Evolutionary conservation across 2,329 filamentous ascomycete species (phyloP), one percentile per base, ranked within the genome.

Genomic region (Aspergillus japonicus): DNA sequence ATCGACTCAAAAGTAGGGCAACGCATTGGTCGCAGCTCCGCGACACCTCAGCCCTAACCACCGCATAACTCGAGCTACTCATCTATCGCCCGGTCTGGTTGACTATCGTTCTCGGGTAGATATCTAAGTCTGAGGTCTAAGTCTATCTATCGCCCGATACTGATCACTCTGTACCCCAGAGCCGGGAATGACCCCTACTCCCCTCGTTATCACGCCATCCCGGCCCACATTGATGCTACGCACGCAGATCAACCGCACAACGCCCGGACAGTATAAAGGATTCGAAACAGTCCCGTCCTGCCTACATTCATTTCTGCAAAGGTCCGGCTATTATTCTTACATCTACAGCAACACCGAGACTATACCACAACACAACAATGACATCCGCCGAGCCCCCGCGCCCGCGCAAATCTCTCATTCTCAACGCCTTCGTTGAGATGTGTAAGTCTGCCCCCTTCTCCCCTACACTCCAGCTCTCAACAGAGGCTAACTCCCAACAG

Each of bases 371-470:
- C 4, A 7, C 7, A 29, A 2, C 16, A n/a, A 59, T 59, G 57
- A 33, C 59, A 3, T 21, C 53, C 4, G 35, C 29, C 19, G 39
- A 56, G 11, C 5, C 54, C 29, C 35, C 53, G 53, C 44, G 67
- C 73, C n/a, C 73, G 70, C 61, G 26, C 26, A 29, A 29, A 29
- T 29, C 26, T 8, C 26, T 29, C 26, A 29, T 29, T 7, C 26
- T 29, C 7, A 29, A 29, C 26, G 26, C 26, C 26, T 29, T 29
- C 26, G 26, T 29, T 29, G 26, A 29, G 26, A 29, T 29, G 26
- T 29, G 26, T 29, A 82, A 82, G 68, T 77, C 76, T 54, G 69
- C 81, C 12, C 81, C 82, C 56, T 73, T 82, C 66, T 8, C 0
- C 5, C 8, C 14, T 21, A 3, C 14, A 4, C 10, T 5, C 4